These are phyloP conservation scores for Aspergillus transmontanensis DNA, from an alignment of 2,329 filamentous ascomycete genomes.

Conservation along the genomic window DNA sequence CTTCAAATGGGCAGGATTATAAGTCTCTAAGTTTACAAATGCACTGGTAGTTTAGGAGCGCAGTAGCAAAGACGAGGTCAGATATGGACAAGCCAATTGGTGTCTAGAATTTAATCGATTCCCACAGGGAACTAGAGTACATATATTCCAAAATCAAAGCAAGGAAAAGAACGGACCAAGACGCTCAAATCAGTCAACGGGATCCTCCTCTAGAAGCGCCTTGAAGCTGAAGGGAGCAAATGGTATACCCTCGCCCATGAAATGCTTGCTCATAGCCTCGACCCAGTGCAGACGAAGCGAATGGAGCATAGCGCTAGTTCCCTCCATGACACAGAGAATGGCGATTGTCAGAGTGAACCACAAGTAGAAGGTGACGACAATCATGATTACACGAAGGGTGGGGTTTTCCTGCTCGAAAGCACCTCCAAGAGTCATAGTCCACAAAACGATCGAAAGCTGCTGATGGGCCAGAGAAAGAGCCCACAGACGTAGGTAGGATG, in stretches of 20 bases:
- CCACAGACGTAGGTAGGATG: slow-evolving; percentile 98
- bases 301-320: slow-evolving; percentile 94
- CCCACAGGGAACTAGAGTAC: slow-evolving; percentile 11
- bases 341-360: slow-evolving; percentile 86
- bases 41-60: slow-evolving; percentile 10
- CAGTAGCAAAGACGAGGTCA: background rate
- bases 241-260: slow-evolving; percentile 83
- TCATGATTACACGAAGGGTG: slow-evolving; percentile 72
- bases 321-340: slow-evolving; percentile 91
- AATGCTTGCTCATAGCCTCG: slow-evolving; percentile 97
- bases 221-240: slow-evolving; percentile 91
- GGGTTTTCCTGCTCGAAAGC: slow-evolving; percentile 68
- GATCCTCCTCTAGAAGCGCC: slow-evolving; percentile 79
- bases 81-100: background rate
- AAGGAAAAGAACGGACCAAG: slow-evolving; percentile 16
- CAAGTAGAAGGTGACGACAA: slow-evolving; percentile 79
- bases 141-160: slow-evolving; percentile 14
- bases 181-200: slow-evolving; percentile 42
- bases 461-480: slow-evolving; percentile 96
- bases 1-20: background rate
- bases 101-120: slow-evolving; percentile 9
- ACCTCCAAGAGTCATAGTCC: slow-evolving; percentile 89
- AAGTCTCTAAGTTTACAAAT: slow-evolving; percentile 9
- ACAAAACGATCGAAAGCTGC: slow-evolving; percentile 92
- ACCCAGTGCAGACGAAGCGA: slow-evolving; percentile 92